These are phyloP conservation scores for Pseudotsuga menziesii DNA, from an alignment of 75 land plant species.

Conservation along the genomic window DNA sequence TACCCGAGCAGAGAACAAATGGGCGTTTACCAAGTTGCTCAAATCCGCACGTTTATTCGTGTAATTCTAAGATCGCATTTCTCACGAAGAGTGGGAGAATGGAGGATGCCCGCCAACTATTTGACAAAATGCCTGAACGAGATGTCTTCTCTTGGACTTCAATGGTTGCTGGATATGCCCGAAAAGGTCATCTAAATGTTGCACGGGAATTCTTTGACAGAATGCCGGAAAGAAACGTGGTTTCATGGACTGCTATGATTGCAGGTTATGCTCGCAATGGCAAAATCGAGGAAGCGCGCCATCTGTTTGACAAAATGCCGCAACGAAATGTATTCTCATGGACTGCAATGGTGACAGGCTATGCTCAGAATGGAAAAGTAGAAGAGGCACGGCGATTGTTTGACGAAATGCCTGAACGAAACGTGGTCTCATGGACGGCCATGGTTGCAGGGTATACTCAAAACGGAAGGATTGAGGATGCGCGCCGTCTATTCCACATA, in stretches of 20 bases:
- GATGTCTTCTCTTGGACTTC: slow-evolving; percentile 19
- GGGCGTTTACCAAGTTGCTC: no score
- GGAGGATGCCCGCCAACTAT: slow-evolving; percentile 17
- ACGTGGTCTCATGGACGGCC: neutral
- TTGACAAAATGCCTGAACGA: slow-evolving; percentile 18
- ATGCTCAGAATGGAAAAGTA: neutral
- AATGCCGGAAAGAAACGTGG: neutral
- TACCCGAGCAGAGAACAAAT: no score
- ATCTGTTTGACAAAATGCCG: neutral
- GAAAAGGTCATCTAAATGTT: neutral
- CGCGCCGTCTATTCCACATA: neutral
- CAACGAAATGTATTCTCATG: neutral
- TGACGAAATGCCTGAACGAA: neutral
- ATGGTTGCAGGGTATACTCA: neutral
- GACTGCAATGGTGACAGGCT: slow-evolving; percentile 5
- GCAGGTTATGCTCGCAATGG: neutral
- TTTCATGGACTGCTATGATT: slow-evolving; percentile 8
- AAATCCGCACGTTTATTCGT: neutral
- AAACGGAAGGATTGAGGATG: neutral
- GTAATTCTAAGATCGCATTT: slow-evolving; percentile 11
- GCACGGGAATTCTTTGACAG: slow-evolving; percentile 2
- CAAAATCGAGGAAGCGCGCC: neutral
- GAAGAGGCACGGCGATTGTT: neutral
- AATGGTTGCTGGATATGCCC: slow-evolving; percentile 16
- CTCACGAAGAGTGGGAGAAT: slow-evolving; percentile 7